A percentile compares a stretch with the other conserved stretches of the same genome.
Evolutionary conservation across 2,329 filamentous ascomycete species (phyloP).

Genomic region (Geoglossum cookeanum): DNA sequence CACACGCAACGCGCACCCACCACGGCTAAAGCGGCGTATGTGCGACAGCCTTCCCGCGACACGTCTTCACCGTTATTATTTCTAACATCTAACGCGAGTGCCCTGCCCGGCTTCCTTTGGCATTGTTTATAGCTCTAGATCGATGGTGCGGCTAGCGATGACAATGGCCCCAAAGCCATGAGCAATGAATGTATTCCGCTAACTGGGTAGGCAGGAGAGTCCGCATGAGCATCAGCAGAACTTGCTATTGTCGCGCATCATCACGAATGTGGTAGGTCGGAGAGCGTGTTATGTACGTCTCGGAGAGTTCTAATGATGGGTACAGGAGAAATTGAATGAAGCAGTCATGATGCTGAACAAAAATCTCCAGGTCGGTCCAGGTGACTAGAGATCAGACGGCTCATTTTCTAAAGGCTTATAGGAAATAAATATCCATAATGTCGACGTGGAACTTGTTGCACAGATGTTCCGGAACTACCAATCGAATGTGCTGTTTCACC

Average conservation of each 20-base stretch:
- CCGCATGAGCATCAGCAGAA: constrained; percentile 97
- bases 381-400: not conserved
- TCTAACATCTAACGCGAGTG: no score
- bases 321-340: constrained; percentile 90
- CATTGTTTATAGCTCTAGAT: not conserved
- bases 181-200: not conserved
- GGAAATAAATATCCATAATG: constrained; percentile 97
- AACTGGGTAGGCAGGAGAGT: constrained; percentile 44
- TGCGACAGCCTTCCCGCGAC: not conserved
- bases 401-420: constrained; percentile 19
- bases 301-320: not conserved
- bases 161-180: not conserved
- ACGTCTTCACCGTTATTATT: not conserved
- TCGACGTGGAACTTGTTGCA: constrained; percentile 93
- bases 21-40: no score
- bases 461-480: constrained; percentile 99
- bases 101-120: not conserved
- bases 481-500: constrained; percentile 88
- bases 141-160: not conserved
- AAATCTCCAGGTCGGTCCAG: constrained; percentile 51
- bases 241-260: constrained; percentile 80
- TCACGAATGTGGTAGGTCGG: constrained; percentile 74
- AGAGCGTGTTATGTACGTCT: not conserved
- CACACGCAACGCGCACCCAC: no score
- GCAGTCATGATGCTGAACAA: constrained; percentile 85